phyloP scores from a whole-genome alignment of 768 basidiomycete genomes.

The Mycena venus region DNA sequence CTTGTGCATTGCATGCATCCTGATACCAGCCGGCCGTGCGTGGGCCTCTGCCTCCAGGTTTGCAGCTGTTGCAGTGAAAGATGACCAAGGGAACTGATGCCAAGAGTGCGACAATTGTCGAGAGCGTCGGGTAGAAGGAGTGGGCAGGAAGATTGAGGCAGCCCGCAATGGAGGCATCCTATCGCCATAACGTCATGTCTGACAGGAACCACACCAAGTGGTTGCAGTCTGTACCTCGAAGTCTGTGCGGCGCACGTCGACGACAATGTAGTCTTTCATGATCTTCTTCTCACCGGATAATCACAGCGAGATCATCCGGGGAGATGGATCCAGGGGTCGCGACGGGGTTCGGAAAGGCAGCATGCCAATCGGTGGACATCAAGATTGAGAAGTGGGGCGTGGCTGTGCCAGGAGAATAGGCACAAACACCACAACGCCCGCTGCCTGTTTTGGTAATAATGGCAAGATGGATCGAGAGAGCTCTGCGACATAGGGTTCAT shows the following conservation, averaged over 20 bases:
- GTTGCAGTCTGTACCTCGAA: conserved; percentile 31
- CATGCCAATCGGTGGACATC: conserved; percentile 26
- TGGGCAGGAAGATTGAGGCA: conserved; percentile 30
- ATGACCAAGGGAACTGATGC: conserved; percentile 15
- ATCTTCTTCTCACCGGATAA: conserved; percentile 17
- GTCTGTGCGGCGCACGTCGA: conserved; percentile 30
- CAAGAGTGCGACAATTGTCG: conserved; percentile 21
- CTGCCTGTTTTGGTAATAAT: not conserved
- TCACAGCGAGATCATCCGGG: conserved; percentile 7
- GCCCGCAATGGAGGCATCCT: conserved; percentile 19
- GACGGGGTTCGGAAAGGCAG: conserved; percentile 21
- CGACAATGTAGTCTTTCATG: conserved; percentile 29
- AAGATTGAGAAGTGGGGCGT: not conserved
- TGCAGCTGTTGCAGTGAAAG: conserved; percentile 32
- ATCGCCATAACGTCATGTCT: too few relatives aligned
- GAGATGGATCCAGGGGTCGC: conserved; percentile 13
- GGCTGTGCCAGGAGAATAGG: not conserved
- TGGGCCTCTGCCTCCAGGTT: conserved; percentile 16
- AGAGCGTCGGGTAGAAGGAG: conserved; percentile 28
- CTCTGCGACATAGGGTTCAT: too few relatives aligned
- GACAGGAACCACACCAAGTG: too few relatives aligned
- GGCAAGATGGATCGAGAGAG: too few relatives aligned
- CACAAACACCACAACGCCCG: conserved; percentile 7
- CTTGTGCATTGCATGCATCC: conserved; percentile 10
- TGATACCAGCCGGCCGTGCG: conserved; percentile 25